These are phyloP conservation scores for Nemania sp. DNA, from an alignment of 2,329 filamentous ascomycete genomes.

Conservation along the genomic window DNA sequence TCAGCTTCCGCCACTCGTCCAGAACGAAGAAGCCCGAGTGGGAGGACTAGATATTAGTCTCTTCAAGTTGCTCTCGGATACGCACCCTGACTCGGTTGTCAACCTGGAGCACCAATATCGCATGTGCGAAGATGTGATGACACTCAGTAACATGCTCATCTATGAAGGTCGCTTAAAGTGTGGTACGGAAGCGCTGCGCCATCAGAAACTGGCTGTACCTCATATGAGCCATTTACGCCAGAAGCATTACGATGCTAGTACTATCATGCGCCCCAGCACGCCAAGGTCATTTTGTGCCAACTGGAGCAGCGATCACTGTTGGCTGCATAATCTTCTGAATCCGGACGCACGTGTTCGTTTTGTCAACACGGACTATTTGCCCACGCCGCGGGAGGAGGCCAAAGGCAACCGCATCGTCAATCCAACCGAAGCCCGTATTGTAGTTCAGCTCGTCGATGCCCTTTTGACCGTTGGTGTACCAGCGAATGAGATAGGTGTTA, in stretches of 20 bases:
- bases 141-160: constrained; percentile 90
- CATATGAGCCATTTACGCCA: constrained; percentile 70
- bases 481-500: constrained; percentile 85
- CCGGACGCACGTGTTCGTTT: constrained; percentile 83
- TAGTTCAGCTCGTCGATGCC: constrained; percentile 82
- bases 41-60: constrained; percentile 92
- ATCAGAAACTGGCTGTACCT: constrained; percentile 75
- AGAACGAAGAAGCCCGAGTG: constrained; percentile 86
- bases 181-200: constrained; percentile 81
- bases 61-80: constrained; percentile 92
- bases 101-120: constrained; percentile 96
- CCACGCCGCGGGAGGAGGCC: constrained; percentile 75
- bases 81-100: constrained; percentile 87
- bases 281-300: constrained; percentile 68
- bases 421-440: constrained; percentile 80
- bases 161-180: constrained; percentile 93
- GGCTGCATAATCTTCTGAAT: constrained; percentile 78
- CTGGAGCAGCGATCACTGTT: constrained; percentile 69
- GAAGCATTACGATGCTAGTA: constrained; percentile 68
- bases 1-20: constrained; percentile 92
- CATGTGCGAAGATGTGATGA: constrained; percentile 98
- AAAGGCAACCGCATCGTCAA: constrained; percentile 92
- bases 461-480: constrained; percentile 82
- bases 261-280: constrained; percentile 56
- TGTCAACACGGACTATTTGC: constrained; percentile 86